phyloP scores from a whole-genome alignment of 352 stramenopile genomes.

The Globisporangium iwayamae region DNA sequence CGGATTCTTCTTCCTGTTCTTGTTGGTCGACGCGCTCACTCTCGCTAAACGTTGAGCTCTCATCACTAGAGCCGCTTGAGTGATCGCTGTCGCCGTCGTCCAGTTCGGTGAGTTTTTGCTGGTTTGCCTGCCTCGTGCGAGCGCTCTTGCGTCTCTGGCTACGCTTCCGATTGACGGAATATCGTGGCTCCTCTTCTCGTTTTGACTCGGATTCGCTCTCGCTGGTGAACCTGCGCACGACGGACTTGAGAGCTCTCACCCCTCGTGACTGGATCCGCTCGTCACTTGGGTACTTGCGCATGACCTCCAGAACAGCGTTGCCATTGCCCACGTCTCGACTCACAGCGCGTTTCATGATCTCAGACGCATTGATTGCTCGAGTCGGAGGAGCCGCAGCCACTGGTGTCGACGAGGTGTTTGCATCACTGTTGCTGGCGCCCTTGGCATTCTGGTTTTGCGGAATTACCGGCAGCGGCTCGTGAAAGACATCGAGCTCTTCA shows the following conservation, averaged over 20 bases:
- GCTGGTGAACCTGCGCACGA: conserved; percentile 28
- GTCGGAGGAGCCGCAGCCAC: neutral
- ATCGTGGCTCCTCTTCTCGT: neutral
- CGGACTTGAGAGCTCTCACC: conserved; percentile 39
- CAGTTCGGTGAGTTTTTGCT: neutral
- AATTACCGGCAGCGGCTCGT: neutral
- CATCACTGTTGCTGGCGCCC: neutral
- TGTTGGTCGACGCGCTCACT: neutral
- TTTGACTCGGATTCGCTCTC: neutral
- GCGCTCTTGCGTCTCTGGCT: conserved; percentile 1
- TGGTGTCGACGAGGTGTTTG: neutral
- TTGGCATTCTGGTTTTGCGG: neutral
- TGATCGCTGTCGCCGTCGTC: neutral
- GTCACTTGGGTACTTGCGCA: conserved; percentile 45
- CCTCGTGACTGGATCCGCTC: conserved; percentile 42
- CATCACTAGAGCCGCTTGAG: neutral
- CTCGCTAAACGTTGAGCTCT: neutral
- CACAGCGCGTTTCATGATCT: conserved; percentile 50
- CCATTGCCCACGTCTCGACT: conserved; percentile 42
- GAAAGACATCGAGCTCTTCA: neutral
- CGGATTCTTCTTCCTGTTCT: neutral
- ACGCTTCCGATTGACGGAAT: neutral
- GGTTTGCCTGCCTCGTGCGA: neutral
- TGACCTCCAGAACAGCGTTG: conserved; percentile 35
- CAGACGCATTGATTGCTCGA: conserved; percentile 28